Evolutionary conservation across 2,329 filamentous ascomycete genomes (phyloP).

Genomic region (Huntiella abstrusa): DNA sequence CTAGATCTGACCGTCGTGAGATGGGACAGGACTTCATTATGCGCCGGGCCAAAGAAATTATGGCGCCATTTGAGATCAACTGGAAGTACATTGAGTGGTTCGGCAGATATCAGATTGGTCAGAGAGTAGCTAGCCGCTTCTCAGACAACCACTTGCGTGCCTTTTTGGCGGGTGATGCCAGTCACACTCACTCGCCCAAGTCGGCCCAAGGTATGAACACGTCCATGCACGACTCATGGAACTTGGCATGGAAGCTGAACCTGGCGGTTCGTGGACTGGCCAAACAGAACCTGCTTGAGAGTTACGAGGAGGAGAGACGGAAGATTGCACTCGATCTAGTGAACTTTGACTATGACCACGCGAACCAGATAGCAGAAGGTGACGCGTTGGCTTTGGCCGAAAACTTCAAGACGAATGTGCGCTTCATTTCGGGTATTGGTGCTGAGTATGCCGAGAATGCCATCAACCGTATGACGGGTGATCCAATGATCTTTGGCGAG

Average conservation of each 20-base stretch:
- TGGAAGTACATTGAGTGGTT: slow-evolving; percentile 51
- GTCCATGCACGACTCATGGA: slow-evolving; percentile 42
- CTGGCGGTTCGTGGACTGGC: slow-evolving; percentile 35
- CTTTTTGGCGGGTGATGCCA: slow-evolving; percentile 54
- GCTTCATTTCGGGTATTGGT: slow-evolving; percentile 55
- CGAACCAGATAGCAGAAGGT: slow-evolving; percentile 39
- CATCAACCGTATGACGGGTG: slow-evolving; percentile 27
- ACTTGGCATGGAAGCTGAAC: slow-evolving; percentile 35
- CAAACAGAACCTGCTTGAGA: slow-evolving; percentile 34
- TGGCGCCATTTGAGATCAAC: slow-evolving; percentile 35
- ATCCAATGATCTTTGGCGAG: slow-evolving; percentile 26
- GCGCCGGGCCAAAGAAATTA: slow-evolving; percentile 41
- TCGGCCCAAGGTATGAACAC: slow-evolving; percentile 52
- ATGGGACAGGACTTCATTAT: slow-evolving; percentile 51
- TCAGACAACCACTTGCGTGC: slow-evolving; percentile 39
- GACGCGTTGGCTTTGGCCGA: slow-evolving; percentile 43
- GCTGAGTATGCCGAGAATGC: slow-evolving; percentile 37
- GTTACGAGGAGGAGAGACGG: slow-evolving; percentile 43
- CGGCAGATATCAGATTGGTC: slow-evolving; percentile 51
- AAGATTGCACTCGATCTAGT: slow-evolving; percentile 41
- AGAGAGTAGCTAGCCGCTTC: slow-evolving; percentile 53
- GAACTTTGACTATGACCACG: slow-evolving; percentile 39
- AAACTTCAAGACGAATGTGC: slow-evolving; percentile 52
- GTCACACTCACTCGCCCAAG: slow-evolving; percentile 55
- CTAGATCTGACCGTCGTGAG: slow-evolving; percentile 23